Conservation (phyloP, 1,284 basidiomycete species). For the Apiotrichum akiyoshidainum region DNA sequence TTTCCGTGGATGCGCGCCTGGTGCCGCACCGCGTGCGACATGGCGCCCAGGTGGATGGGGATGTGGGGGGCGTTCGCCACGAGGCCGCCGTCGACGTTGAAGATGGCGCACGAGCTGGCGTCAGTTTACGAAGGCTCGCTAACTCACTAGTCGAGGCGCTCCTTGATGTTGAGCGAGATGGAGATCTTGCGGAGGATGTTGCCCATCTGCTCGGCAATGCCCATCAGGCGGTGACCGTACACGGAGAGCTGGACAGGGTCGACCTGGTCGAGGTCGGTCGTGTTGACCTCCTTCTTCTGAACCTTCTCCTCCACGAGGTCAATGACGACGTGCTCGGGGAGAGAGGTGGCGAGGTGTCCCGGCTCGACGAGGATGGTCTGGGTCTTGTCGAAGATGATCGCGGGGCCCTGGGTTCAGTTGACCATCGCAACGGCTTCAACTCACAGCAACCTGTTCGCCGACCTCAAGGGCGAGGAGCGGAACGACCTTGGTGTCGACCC, state of each 20-base stretch:
- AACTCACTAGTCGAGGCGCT: slow-evolving; percentile 37
- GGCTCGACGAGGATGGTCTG: slow-evolving; percentile 46
- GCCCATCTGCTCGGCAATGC: slow-evolving; percentile 56
- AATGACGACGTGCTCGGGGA: slow-evolving; percentile 36
- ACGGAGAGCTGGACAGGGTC: slow-evolving; percentile 56
- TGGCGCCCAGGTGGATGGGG: slow-evolving; percentile 39
- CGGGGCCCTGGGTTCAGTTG: too few species aligned
- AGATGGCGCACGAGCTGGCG: slow-evolving; percentile 51
- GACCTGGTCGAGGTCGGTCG: slow-evolving; percentile 30
- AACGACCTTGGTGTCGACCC: slow-evolving; percentile 28
- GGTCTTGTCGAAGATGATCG: slow-evolving; percentile 42
- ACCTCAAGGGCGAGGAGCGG: slow-evolving; percentile 31
- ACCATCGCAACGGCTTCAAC: too few species aligned
- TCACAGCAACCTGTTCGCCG: slow-evolving; percentile 36
- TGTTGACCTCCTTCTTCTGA: slow-evolving; percentile 13
- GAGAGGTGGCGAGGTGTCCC: slow-evolving; percentile 25
- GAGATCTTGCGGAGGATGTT: slow-evolving; percentile 54
- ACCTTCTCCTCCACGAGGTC: slow-evolving; percentile 31
- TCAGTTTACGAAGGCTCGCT: neutral
- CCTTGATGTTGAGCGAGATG: slow-evolving; percentile 49
- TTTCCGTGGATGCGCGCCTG: slow-evolving; percentile 37
- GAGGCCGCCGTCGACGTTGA: slow-evolving; percentile 51
- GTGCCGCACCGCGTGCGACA: slow-evolving; percentile 41
- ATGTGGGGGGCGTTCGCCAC: slow-evolving; percentile 56
- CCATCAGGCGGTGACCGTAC: slow-evolving; percentile 56